These are phyloP conservation scores for Cercospora nicotianae DNA, from an alignment of 2,329 filamentous ascomycete species.

Conservation along the genomic window DNA sequence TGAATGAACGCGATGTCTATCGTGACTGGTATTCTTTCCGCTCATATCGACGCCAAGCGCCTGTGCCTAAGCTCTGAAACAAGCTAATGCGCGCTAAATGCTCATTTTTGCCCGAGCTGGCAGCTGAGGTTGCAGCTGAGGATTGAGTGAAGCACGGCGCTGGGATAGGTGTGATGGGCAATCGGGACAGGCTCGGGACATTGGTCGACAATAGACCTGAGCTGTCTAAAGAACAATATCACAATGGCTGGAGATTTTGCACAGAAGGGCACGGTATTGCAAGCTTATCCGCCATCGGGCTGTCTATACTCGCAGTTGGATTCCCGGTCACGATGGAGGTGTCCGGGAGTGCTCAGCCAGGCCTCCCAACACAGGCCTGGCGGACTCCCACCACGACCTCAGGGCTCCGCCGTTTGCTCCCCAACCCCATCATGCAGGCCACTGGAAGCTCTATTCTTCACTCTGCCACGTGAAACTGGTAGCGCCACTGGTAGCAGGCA, in stretches of 20 bases:
- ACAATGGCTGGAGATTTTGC: neutral
- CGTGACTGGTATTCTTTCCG: conserved; percentile 42
- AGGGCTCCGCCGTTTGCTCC: neutral
- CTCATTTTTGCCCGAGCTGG: neutral
- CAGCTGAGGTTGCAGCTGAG: neutral
- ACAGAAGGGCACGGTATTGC: neutral
- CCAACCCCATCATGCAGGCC: neutral
- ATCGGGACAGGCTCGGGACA: neutral
- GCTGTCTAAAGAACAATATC: neutral
- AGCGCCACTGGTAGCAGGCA: neutral
- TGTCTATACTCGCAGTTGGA: neutral
- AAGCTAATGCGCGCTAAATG: conserved; percentile 17
- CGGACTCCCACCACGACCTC: neutral
- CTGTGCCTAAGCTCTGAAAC: conserved; percentile 28
- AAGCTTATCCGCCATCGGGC: neutral
- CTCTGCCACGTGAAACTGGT: neutral
- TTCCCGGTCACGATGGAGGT: neutral
- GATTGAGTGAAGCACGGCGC: neutral
- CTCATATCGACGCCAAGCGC: conserved; percentile 19
- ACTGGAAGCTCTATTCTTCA: neutral
- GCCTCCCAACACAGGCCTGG: neutral
- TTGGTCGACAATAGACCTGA: neutral
- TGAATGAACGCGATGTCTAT: conserved; percentile 36
- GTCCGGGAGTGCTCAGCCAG: neutral
- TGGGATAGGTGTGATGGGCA: neutral